Evolutionary conservation across 169 alveolate genomes (phyloP).

Genomic region (Cystoisospora suis): DNA sequence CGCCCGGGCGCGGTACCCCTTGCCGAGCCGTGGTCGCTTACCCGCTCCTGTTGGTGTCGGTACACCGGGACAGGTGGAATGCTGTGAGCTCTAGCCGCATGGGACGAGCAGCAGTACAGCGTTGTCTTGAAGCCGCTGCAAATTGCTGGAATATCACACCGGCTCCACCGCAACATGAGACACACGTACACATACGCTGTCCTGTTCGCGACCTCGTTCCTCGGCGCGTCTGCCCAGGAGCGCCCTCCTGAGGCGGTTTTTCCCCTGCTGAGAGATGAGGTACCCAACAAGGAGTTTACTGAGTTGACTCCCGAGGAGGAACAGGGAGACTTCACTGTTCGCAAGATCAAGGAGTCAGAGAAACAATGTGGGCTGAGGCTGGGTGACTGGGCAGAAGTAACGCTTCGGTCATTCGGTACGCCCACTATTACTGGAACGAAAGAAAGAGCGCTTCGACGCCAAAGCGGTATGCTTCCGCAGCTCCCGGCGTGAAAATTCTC

Average conservation of each 20-base stretch:
- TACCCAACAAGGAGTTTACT: background rate
- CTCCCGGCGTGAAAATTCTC: conserved; percentile 6
- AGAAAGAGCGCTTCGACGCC: too few relatives aligned
- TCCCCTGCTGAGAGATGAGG: background rate
- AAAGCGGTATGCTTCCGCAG: background rate
- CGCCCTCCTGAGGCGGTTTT: background rate
- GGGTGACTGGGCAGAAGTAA: conserved; percentile 25
- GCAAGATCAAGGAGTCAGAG: background rate
- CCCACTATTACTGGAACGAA: background rate
- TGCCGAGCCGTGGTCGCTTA: too few relatives aligned
- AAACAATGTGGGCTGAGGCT: background rate
- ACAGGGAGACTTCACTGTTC: background rate
- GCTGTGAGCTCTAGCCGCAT: too few relatives aligned
- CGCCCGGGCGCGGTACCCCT: too few relatives aligned
- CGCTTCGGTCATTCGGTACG: conserved; percentile 20
- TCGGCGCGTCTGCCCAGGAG: background rate
- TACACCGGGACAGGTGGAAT: too few relatives aligned
- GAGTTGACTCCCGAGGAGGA: conserved; percentile 10
- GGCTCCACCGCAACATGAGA: too few relatives aligned
- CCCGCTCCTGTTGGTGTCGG: too few relatives aligned
- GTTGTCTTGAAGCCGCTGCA: too few relatives aligned
- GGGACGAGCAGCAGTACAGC: too few relatives aligned
- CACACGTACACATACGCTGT: too few relatives aligned
- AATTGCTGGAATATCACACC: too few relatives aligned
- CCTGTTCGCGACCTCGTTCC: too few relatives aligned